A percentile compares a stretch with the other conserved stretches of the same genome.
phyloP scores from a whole-genome alignment of 345 rosid genomes.

The Garcia nutans region DNA sequence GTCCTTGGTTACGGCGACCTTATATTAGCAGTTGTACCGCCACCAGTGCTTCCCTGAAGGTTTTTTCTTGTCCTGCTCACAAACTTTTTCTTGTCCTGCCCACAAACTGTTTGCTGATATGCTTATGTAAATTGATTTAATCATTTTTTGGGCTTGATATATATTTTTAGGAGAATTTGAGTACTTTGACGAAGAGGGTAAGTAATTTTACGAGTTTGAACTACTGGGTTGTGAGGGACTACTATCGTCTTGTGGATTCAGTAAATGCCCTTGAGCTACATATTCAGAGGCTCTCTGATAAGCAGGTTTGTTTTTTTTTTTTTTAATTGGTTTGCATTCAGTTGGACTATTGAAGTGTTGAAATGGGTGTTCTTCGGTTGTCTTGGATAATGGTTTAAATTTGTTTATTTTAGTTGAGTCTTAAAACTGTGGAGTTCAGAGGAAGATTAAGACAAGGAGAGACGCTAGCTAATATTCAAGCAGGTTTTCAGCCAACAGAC shows the following conservation, averaged over 20 bases:
- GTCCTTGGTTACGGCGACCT: slow-evolving; percentile 18
- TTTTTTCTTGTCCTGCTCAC: no score
- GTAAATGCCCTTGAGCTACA: slow-evolving; percentile 63
- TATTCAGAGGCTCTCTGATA: slow-evolving; percentile 61
- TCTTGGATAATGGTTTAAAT: slow-evolving; percentile 9
- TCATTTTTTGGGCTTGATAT: neutral
- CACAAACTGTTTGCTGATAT: slow-evolving; percentile 55
- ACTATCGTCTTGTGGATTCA: slow-evolving; percentile 67
- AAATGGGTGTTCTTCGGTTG: slow-evolving; percentile 1
- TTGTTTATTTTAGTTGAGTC: slow-evolving; percentile 50
- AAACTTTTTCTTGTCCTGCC: no score
- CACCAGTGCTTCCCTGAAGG: slow-evolving; percentile 51
- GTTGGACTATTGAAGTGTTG: neutral
- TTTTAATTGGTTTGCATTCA: slow-evolving; percentile 13
- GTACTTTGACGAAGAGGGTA: slow-evolving; percentile 43
- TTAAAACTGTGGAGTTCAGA: slow-evolving; percentile 73
- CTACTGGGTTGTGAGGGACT: slow-evolving; percentile 86
- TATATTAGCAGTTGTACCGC: slow-evolving; percentile 12
- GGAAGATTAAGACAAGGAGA: slow-evolving; percentile 60
- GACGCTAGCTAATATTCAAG: slow-evolving; percentile 78
- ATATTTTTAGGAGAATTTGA: slow-evolving; percentile 44
- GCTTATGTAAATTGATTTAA: slow-evolving; percentile 19
- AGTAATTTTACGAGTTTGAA: slow-evolving; percentile 65
- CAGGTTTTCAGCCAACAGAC: slow-evolving; percentile 50
- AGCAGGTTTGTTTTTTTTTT: slow-evolving; percentile 57